These are phyloP conservation scores for Mallotus japonicus DNA, from an alignment of 441 rosid genomes.

Conservation along the genomic window DNA sequence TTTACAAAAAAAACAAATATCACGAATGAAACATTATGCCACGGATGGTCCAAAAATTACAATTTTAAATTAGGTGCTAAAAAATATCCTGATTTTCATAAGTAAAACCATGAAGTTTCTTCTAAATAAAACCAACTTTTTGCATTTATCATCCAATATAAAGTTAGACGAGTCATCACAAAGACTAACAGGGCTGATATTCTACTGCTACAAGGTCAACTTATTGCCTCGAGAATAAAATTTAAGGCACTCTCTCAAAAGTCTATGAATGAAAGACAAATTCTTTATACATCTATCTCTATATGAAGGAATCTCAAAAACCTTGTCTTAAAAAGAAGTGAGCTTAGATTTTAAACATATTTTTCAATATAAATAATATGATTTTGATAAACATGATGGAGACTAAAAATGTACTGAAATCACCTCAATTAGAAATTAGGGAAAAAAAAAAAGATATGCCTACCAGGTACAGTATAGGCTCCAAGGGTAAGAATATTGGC, in stretches of 20 bases:
- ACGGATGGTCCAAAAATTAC: background rate
- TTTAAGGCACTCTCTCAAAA: background rate
- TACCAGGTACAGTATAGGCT: conserved; percentile 86
- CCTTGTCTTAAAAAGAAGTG: background rate
- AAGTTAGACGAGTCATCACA: background rate
- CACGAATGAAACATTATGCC: background rate
- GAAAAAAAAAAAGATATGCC: conserved; percentile 10
- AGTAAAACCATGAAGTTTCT: background rate
- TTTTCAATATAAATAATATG: background rate
- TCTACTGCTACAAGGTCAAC: background rate
- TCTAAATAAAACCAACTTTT: background rate
- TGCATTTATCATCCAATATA: background rate
- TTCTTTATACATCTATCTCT: background rate
- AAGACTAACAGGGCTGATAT: background rate
- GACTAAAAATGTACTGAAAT: background rate
- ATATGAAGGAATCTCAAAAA: background rate
- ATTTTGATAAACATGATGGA: background rate
- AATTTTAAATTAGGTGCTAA: background rate
- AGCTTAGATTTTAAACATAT: background rate
- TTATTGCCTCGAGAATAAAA: background rate
- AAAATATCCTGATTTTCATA: background rate
- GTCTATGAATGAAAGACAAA: background rate
- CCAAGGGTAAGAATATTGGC: conserved; percentile 92
- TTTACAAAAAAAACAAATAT: background rate
- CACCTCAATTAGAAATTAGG: conserved; percentile 9